Base-by-base conservation (phyloP, 805 yeast genomes). In the Lipomyces anomalus region DNA sequence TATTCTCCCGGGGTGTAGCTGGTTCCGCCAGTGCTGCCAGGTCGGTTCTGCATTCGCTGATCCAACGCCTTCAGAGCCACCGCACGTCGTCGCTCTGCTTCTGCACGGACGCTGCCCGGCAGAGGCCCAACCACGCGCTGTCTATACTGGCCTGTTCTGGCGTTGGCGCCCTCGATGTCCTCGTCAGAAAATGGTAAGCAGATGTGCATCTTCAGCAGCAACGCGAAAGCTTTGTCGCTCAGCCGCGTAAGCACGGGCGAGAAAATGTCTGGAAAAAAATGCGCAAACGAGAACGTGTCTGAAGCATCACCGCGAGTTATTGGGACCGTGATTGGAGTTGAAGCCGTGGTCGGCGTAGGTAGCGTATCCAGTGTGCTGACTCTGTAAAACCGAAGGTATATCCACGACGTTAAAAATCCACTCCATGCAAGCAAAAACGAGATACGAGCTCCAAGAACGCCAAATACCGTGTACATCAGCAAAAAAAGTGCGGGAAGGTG, bases 261-360 rank as follows among this genome's bases (percentile, higher is more conserved):
- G 6, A 52, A n/a, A 13, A 47, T 44, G 35, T 72, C 78, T 0
- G 97, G 97, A 77, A 89, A 89, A 62, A 89, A 86, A 57, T 82
- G 82, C 26, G 81, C 80, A 51, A 89, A 72, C 44, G 84, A 79
- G 69, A 89, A 89, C 1, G 90, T 83, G 55, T 89, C 96, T 0
- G 92, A 80, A 0, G 96, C 95, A 63, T 88, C 96, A 32, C 97
- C 96, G 22, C 74, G 64, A 7, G 80, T 66, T 9, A 39, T 40
- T n/a, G 44, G 22, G 7, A 29, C 22, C 6, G 13, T 22, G 13
- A 13, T 16, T 20, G 36, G 36, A 11, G 41, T 11, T 16, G 16
- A 22, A 35, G 46, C 30, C n/a, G 52, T 45, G 20, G 32, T 52
- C 3, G 54, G 54, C 6, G 46, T 22, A 3, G 53, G 54, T 13